phyloP scores from a whole-genome alignment of 2,329 filamentous ascomycete genomes.

The Tolypocladium sp. region DNA sequence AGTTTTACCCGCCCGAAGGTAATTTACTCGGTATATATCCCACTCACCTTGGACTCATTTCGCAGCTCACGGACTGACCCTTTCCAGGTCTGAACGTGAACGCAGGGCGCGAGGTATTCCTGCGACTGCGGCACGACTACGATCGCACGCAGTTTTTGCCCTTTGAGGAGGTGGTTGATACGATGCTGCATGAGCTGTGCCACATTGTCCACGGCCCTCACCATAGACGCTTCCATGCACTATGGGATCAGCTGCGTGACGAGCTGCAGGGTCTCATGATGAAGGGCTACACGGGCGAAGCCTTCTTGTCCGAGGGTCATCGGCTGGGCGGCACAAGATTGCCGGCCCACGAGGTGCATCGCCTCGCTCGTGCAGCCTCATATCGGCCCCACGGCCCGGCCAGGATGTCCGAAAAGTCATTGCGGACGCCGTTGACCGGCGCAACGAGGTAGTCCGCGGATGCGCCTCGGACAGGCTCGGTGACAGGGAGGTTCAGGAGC shows the following conservation, averaged over 20 bases:
- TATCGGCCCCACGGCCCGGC: constrained; percentile 46
- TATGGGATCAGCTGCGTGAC: constrained; percentile 85
- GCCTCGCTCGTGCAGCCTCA: constrained; percentile 63
- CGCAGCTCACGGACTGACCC: not conserved
- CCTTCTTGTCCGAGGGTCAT: constrained; percentile 69
- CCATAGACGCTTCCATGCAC: constrained; percentile 68
- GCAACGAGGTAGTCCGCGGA: constrained; percentile 57
- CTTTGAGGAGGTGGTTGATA: constrained; percentile 74
- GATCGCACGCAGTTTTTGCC: constrained; percentile 72
- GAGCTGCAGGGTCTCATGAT: constrained; percentile 68
- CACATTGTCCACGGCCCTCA: constrained; percentile 82
- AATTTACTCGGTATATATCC: constrained; percentile 55
- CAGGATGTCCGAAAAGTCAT: constrained; percentile 66
- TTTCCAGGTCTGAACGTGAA: constrained; percentile 64
- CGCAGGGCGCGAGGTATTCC: constrained; percentile 65
- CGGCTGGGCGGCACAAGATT: constrained; percentile 59
- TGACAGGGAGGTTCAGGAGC: constrained; percentile 55
- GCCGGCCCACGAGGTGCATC: constrained; percentile 63
- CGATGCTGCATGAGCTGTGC: constrained; percentile 88
- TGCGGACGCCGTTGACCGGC: constrained; percentile 59
- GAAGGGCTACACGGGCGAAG: constrained; percentile 86
- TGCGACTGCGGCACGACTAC: constrained; percentile 69
- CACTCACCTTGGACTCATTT: too few species aligned
- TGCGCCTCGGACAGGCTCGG: constrained; percentile 66
- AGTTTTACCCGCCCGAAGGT: constrained; percentile 71